These are phyloP conservation scores for Gaillardinia entomophila DNA, from an alignment of 805 yeast species.

Conservation along the genomic window DNA sequence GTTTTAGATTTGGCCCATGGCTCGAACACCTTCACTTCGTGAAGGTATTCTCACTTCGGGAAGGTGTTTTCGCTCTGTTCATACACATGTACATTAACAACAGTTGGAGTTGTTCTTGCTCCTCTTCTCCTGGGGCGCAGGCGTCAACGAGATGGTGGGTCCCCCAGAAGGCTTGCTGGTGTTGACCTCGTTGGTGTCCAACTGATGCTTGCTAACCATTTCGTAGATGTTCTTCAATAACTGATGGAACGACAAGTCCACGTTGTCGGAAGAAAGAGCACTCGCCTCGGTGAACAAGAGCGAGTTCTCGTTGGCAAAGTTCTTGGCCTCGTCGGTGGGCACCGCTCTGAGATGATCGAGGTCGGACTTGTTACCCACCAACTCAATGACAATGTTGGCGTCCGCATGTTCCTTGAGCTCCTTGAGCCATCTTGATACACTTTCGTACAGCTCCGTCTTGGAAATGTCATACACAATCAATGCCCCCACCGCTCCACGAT, in stretches of 20 bases:
- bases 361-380: slow-evolving; percentile 90
- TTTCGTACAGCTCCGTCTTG: slow-evolving; percentile 80
- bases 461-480: slow-evolving; percentile 92
- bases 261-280: slow-evolving; percentile 91
- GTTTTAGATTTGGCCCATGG: no score
- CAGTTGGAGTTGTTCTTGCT: slow-evolving; percentile 56
- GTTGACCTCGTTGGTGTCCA: slow-evolving; percentile 66
- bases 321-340: slow-evolving; percentile 95
- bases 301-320: slow-evolving; percentile 88
- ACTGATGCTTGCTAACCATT: slow-evolving; percentile 89
- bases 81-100: no score
- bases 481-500: slow-evolving; percentile 98
- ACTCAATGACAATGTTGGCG: slow-evolving; percentile 89
- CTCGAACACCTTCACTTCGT: no score
- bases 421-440: slow-evolving; percentile 83
- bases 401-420: slow-evolving; percentile 89
- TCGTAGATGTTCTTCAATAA: slow-evolving; percentile 89
- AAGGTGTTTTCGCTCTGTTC: no score
- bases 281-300: slow-evolving; percentile 93
- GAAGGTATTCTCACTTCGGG: no score
- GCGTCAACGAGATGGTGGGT: slow-evolving; percentile 88
- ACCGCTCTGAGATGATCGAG: slow-evolving; percentile 90
- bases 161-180: slow-evolving; percentile 67
- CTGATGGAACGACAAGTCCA: slow-evolving; percentile 90
- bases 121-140: slow-evolving; percentile 79